Evolutionary conservation across 2,329 filamentous ascomycete species (phyloP), one percentile per base, ranked within the genome.

Genomic region (Aspergillus aculeatinus): DNA sequence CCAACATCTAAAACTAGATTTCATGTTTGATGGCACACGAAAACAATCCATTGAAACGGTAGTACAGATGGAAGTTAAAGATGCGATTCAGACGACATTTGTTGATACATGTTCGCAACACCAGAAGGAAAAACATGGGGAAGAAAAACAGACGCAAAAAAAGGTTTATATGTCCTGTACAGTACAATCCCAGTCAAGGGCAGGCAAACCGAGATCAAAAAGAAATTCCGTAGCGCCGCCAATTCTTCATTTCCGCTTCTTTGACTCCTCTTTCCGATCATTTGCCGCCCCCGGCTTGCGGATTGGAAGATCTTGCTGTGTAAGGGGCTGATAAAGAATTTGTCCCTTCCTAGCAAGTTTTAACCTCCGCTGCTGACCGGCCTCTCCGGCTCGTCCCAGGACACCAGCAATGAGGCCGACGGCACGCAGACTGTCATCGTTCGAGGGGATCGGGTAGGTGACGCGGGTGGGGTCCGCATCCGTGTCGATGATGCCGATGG

Each of bases 381-480:
- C 81, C 78, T 96, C 82, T 10, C 91, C 95, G 1, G 95, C 95
- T 55, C 89, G 85, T 47, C 93, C 94, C 42, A 99, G 82, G 1
- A 95, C 88, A 56, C 92, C 92, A 4, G 88, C 90, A 67, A 99
- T 91, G 62, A 97, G 83, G 67, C 89, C 86, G 53, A 92, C 85
- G 65, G 89, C 88, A 62, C 95, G 89, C 67, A 96, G 77, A 85
- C 92, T 96, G 82, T 99, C 95, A 73, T 99, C 95, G 75, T 99
- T 99, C 54, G 92, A 92, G 2, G 95, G 95, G 67, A 99, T 97
- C 14, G 91, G 90, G 74, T 99, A 99, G 4, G 95, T 98, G 54
- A 98, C 92, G 86, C 91, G 94, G 0, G 91, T 91, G 0, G 95
- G 91, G 76, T 98, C 90, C 2, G 88, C 89, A 76, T 99, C 90